phyloP scores from a whole-genome alignment of 345 rosid genomes.

The Boechera retrofracta region DNA sequence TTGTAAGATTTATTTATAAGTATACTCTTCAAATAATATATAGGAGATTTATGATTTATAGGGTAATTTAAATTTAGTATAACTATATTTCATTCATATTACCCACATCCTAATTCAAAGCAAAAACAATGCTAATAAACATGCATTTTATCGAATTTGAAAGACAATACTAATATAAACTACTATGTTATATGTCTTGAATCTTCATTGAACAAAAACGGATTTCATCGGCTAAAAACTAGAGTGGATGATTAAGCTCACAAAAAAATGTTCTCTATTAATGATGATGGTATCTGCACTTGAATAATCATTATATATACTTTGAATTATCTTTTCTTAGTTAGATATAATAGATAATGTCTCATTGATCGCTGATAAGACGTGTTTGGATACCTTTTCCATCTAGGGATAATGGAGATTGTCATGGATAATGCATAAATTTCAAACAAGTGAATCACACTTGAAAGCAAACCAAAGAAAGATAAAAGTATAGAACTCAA shows the following conservation, averaged over 20 bases:
- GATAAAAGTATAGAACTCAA: constrained; percentile 33
- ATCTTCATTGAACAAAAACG: not conserved
- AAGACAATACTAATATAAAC: too few relatives aligned
- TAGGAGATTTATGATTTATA: too few relatives aligned
- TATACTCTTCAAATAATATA: too few relatives aligned
- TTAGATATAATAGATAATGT: constrained; percentile 37
- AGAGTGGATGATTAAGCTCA: not conserved
- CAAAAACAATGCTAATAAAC: too few relatives aligned
- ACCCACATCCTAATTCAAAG: too few relatives aligned
- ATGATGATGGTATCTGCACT: not conserved
- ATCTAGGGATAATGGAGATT: constrained; percentile 15
- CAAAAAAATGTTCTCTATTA: not conserved
- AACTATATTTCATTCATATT: too few relatives aligned
- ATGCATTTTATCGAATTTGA: too few relatives aligned
- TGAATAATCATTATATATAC: constrained; percentile 17
- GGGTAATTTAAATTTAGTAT: too few relatives aligned
- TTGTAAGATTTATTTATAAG: too few relatives aligned
- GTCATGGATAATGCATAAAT: constrained; percentile 24
- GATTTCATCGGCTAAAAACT: not conserved
- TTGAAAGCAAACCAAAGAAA: constrained; percentile 33
- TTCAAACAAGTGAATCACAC: constrained; percentile 39
- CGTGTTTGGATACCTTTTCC: constrained; percentile 19
- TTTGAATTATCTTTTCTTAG: not conserved
- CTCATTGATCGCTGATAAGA: constrained; percentile 41
- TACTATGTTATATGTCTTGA: not conserved